Percentiles rank a stretch among this genome's conserved stretches.
These are phyloP conservation scores for Carpinus fangiana DNA, from an alignment of 306 rosid species.

Conservation along the genomic window DNA sequence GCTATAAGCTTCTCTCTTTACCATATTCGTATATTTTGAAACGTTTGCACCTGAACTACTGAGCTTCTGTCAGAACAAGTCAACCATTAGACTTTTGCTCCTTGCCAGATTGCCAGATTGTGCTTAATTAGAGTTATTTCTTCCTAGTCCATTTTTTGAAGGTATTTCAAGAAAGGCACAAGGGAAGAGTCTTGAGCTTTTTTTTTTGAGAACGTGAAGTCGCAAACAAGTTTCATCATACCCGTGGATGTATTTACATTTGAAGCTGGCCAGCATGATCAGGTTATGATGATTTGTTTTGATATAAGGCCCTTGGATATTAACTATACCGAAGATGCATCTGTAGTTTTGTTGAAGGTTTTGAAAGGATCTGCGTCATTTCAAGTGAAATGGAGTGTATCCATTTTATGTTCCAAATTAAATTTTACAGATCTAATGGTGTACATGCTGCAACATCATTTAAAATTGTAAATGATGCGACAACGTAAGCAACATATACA, in stretches of 20 bases:
- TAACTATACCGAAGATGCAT: background rate
- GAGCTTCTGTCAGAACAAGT: conserved; percentile 13
- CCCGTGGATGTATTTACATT: background rate
- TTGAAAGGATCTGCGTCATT: too few species aligned
- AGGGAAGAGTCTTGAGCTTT: conserved; percentile 11
- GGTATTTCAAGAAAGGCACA: conserved; percentile 1
- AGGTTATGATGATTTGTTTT: conserved; percentile 15
- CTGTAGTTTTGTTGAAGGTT: conserved; percentile 6
- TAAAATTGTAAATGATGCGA: too few species aligned
- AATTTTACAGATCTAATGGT: too few species aligned
- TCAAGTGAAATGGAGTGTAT: too few species aligned
- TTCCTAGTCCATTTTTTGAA: background rate
- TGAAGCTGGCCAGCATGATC: conserved; percentile 10
- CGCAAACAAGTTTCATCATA: background rate
- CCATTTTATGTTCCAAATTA: too few species aligned
- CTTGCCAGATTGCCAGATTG: background rate
- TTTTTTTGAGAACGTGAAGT: conserved; percentile 18
- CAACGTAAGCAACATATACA: too few species aligned
- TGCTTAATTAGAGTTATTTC: background rate
- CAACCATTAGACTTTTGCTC: conserved; percentile 18
- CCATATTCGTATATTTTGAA: background rate
- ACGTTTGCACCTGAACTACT: conserved; percentile 5
- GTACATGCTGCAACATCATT: too few species aligned
- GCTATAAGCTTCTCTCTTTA: conserved; percentile 19
- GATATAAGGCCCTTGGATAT: background rate